Base-by-base conservation (phyloP, 1,139 yeast species). In the Maudiozyma humilis region DNA sequence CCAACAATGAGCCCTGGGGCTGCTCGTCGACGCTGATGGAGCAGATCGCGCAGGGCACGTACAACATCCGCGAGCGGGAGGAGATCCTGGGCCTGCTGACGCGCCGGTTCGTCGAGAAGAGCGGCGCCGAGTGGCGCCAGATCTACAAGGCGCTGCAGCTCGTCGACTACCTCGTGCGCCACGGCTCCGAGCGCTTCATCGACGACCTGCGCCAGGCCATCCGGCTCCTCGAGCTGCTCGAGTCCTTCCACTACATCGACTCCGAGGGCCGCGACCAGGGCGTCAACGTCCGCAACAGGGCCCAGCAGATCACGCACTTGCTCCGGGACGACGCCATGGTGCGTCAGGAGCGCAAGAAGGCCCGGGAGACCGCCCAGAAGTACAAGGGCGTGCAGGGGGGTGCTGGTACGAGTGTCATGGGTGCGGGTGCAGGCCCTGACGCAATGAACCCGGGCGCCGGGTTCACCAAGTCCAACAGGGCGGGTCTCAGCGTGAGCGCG, bases 1-100 rank as follows among this genome's bases (percentile, higher is more conserved):
- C 98, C 45, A 91, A 91, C 64, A 91, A 91, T 63, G 99, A 91
- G 65, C 98, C 98, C 2, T 91, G 99, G 99, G 98, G 98, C n/a
- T 94, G 96, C 2, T 80, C 95, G 2, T 76, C 93, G 4, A 77
- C 95, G 2, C 69, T 85, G 60, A 91, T 93, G 97, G 84, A 82
- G 50, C 93, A 88, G 61, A 91, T 93, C 56, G 93, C 98, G 4
- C 84, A 88, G 30, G 97, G 95, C 1, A 91, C 98, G 4, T 86
- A 86, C 66, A 86, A 85, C 65, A 84, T 84, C 59, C 69, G 87
- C 51, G 93, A 83, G 57, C 67, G 94, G 48, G 89, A 82, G 58
- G 94, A 83, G 59, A 77, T 83, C 48, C 68, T 79, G 42, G 79
- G 83, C 3, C 79, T 82, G 72, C 72, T 81, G 32, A 79, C 81